Evolutionary conservation across 1,284 basidiomycete genomes (phyloP), one percentile per base, ranked within the genome.

Genomic region (Neolentinus lepideus): DNA sequence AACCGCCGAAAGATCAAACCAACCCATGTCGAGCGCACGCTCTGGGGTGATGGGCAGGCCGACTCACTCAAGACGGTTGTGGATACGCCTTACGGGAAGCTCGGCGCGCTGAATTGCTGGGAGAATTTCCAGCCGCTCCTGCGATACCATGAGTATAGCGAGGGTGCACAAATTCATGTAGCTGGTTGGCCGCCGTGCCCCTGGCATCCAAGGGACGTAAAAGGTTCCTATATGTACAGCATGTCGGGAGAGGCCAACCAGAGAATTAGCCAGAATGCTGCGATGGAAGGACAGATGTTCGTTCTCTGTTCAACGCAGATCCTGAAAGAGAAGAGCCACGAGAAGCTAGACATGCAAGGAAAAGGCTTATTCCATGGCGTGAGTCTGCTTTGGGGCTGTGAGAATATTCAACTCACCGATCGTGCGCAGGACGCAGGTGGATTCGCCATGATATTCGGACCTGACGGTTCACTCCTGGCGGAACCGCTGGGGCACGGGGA

Each of bases 1-100:
- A 66, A 70, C 56, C 65, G 67, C 24, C 62, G 66, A 33, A 69
- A 70, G 59, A 69, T 70, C 61, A 70, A 70, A 61, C 38, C 38
- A 6, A 21, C 12, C 8, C 38, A 43, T n/a, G 38, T 43, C 38
- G 69, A 69, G 53, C 67, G 67, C 59, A 65, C 67, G 2, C 54
- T 68, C 11, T 68, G 65, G 45, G 67, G 67, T 24, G 68, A 69
- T 51, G 67, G 68, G n/a, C 38, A 43, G 38, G 38, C 38, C 8
- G 38, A 43, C 38, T 16, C 19, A 16, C 38, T 43, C 38, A 43
- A 43, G 19, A n/a, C 38, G 16, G 38, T 21, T 16, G 4, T 43
- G 8, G 38, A 16, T 21, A 68, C 67, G 4, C 63, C 63, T 3
- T 66, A 63, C 33, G 68, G 67, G 19, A 58, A 66, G 50, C 57